A percentile compares a stretch with the other conserved stretches of the same genome.
These are phyloP conservation scores for Wickerhamomyces sp. DNA, from an alignment of 1,139 yeast genomes.

Conservation along the genomic window DNA sequence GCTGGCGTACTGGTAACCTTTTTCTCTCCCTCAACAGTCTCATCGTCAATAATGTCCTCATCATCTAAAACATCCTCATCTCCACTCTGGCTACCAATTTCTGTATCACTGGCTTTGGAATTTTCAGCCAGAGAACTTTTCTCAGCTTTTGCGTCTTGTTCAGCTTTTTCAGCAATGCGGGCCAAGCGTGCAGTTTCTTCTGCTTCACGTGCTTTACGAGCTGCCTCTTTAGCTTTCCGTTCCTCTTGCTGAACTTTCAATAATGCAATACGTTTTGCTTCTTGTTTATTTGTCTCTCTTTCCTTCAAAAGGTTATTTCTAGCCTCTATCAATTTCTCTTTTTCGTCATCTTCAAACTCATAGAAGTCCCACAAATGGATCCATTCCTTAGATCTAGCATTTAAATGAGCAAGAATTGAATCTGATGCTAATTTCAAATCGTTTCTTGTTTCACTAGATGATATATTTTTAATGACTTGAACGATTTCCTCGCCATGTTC, in stretches of 20 bases:
- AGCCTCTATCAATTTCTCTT: slow-evolving; percentile 22
- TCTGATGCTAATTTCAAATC: slow-evolving; percentile 78
- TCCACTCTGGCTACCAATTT: slow-evolving; percentile 1
- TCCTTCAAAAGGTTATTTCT: slow-evolving; percentile 24
- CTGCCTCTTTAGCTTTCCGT: slow-evolving; percentile 4
- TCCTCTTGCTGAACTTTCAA: slow-evolving; percentile 3
- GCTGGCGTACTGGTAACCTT: not conserved
- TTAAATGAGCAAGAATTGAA: slow-evolving; percentile 72
- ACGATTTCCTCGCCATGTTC: slow-evolving; percentile 59
- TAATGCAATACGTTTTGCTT: slow-evolving; percentile 18
- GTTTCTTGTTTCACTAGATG: slow-evolving; percentile 59
- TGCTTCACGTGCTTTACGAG: not conserved
- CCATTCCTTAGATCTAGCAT: slow-evolving; percentile 54
- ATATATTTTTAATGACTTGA: slow-evolving; percentile 44
- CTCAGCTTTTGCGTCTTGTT: slow-evolving; percentile 1
- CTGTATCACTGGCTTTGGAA: slow-evolving; percentile 1
- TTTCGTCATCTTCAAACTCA: slow-evolving; percentile 36
- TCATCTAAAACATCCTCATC: slow-evolving; percentile 3
- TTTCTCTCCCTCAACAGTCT: not conserved
- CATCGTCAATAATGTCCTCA: slow-evolving; percentile 1
- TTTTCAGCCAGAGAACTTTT: slow-evolving; percentile 2
- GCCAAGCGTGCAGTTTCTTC: slow-evolving; percentile 1
- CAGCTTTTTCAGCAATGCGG: slow-evolving; percentile 1
- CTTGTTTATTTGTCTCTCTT: slow-evolving; percentile 21
- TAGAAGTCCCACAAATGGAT: slow-evolving; percentile 56